A percentile compares a stretch with the other conserved stretches of the same genome.
phyloP scores from a whole-genome alignment of 768 basidiomycete genomes.

The Dentipellis sp. region DNA sequence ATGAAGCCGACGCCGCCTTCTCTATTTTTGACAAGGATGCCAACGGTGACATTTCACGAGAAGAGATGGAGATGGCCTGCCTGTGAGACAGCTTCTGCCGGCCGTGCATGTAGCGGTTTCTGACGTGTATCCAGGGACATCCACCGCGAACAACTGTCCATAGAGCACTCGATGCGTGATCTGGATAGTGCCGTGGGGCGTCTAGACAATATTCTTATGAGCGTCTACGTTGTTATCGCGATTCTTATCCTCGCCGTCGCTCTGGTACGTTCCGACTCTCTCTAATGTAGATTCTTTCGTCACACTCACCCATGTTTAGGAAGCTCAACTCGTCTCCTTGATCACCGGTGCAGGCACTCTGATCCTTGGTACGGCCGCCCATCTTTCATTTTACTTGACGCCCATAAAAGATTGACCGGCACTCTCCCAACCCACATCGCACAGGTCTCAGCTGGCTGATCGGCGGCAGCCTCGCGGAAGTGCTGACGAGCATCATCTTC shows the following conservation, averaged over 20 bases:
- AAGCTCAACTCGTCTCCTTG: conserved; percentile 63
- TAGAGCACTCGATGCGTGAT: conserved; percentile 83
- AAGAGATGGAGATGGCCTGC: conserved; percentile 70
- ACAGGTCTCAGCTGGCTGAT: conserved; percentile 80
- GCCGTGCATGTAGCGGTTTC: no score
- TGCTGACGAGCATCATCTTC: conserved; percentile 83
- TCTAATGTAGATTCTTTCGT: conserved; percentile 1
- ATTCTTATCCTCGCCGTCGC: conserved; percentile 78
- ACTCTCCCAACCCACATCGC: neutral
- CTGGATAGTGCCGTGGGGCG: conserved; percentile 84
- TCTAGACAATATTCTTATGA: conserved; percentile 82
- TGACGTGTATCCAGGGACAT: conserved; percentile 41
- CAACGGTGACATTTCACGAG: conserved; percentile 64
- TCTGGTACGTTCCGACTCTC: conserved; percentile 37
- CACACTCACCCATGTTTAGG: conserved; percentile 27
- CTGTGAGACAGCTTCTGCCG: conserved; percentile 28
- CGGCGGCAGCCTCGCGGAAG: conserved; percentile 70
- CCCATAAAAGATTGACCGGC: neutral
- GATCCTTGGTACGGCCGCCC: conserved; percentile 29
- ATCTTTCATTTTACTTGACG: neutral
- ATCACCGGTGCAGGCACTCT: conserved; percentile 70
- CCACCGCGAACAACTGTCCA: conserved; percentile 77
- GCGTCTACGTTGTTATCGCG: conserved; percentile 61
- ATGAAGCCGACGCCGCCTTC: conserved; percentile 63
- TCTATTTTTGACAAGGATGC: conserved; percentile 59